Percentiles rank a stretch among this genome's conserved stretches.
Conservation (phyloP, 768 basidiomycete species). For the Suillus alpinus region DNA sequence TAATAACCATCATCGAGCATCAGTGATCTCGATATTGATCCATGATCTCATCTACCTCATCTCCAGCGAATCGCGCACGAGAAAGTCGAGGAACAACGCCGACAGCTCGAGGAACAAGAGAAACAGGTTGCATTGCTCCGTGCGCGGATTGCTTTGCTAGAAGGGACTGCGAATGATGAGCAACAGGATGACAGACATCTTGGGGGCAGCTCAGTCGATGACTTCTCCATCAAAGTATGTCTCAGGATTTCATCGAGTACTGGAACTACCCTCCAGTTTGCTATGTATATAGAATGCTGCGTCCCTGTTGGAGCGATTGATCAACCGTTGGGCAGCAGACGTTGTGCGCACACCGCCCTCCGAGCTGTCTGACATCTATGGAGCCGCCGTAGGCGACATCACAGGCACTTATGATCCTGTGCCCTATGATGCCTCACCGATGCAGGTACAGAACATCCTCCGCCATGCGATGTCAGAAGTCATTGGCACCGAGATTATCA, state of each 20-base stretch:
- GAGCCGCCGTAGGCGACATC: conserved; percentile 60
- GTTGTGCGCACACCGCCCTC: conserved; percentile 57
- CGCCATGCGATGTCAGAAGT: conserved; percentile 79
- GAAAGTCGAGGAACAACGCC: conserved; percentile 80
- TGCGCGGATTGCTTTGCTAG: conserved; percentile 67
- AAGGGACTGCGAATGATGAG: conserved; percentile 52
- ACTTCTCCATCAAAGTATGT: conserved; percentile 83
- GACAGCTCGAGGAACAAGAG: conserved; percentile 81
- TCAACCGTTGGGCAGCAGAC: conserved; percentile 88
- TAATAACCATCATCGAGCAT: background rate
- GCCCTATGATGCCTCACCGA: conserved; percentile 47
- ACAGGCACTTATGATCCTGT: conserved; percentile 47
- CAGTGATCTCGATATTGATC: background rate
- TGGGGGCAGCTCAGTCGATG: conserved; percentile 70
- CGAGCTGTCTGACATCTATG: conserved; percentile 49
- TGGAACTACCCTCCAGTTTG: background rate
- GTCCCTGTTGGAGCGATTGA: conserved; percentile 74
- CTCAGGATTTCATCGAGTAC: background rate
- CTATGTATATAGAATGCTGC: conserved; percentile 61
- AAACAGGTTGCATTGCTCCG: conserved; percentile 73
- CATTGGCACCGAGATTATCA: conserved; percentile 73
- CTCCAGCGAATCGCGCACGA: conserved; percentile 80
- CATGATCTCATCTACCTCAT: background rate
- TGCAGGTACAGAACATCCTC: conserved; percentile 76
- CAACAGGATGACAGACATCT: conserved; percentile 29